A percentile compares a stretch with the other conserved stretches of the same genome.
phyloP scores from a whole-genome alignment of 805 yeast species.

The Kurtzmaniella fragi region DNA sequence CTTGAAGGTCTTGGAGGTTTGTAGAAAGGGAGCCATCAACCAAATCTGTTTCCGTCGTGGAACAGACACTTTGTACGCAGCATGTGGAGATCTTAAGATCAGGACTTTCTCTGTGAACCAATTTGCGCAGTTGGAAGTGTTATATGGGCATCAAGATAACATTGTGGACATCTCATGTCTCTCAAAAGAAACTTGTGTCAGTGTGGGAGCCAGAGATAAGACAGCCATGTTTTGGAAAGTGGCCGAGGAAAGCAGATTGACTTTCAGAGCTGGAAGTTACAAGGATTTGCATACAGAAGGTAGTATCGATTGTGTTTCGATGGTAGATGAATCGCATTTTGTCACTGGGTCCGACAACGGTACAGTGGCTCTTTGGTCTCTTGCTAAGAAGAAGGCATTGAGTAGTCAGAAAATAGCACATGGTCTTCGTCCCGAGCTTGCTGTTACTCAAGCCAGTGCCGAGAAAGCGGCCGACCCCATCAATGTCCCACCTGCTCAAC shows the following conservation, averaged over 20 bases:
- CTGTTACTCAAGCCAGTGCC: slow-evolving; percentile 35
- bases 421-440: slow-evolving; percentile 54
- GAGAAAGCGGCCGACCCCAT: slow-evolving; percentile 51
- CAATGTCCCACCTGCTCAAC: slow-evolving; percentile 61
- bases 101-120: slow-evolving; percentile 84
- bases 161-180: slow-evolving; percentile 80
- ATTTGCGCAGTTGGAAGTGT: slow-evolving; percentile 80
- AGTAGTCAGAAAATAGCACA: slow-evolving; percentile 68
- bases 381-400: slow-evolving; percentile 84
- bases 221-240: slow-evolving; percentile 97
- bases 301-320: slow-evolving; percentile 80
- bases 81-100: slow-evolving; percentile 88
- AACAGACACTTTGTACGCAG: slow-evolving; percentile 82
- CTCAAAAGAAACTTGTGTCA: slow-evolving; percentile 85
- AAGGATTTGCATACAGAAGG: slow-evolving; percentile 68
- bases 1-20: slow-evolving; percentile 69
- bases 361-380: slow-evolving; percentile 81
- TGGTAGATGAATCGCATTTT: slow-evolving; percentile 90
- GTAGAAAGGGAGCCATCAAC: slow-evolving; percentile 56
- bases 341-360: slow-evolving; percentile 97
- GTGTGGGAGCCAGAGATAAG: slow-evolving; percentile 93
- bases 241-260: slow-evolving; percentile 88
- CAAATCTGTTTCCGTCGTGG: slow-evolving; percentile 74
- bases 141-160: slow-evolving; percentile 93
- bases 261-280: slow-evolving; percentile 85